A percentile compares a stretch with the other conserved stretches of the same genome.
Evolutionary conservation across 768 basidiomycete species (phyloP).

Genomic region (Mycena indigotica): DNA sequence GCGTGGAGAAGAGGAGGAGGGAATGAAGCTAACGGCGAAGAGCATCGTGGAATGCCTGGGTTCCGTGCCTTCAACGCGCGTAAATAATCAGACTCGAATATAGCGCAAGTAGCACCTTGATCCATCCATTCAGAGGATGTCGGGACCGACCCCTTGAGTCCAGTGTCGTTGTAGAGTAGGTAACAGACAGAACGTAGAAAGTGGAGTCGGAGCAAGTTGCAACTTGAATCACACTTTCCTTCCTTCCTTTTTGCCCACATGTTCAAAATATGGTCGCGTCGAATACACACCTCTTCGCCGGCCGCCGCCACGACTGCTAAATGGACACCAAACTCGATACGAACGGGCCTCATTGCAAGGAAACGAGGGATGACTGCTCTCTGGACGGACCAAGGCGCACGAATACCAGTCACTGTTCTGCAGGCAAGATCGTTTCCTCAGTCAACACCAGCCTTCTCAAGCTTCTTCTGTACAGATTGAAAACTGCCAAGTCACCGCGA

Average conservation of each 20-base stretch:
- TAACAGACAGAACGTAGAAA: constrained; percentile 7
- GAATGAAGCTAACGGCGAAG: constrained; percentile 56
- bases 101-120: constrained; percentile 46
- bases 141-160: constrained; percentile 65
- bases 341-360: constrained; percentile 90
- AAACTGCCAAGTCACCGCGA: constrained; percentile 87
- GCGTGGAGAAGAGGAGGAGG: constrained; percentile 18
- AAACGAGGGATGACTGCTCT: constrained; percentile 96
- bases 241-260: constrained; percentile 33
- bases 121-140: constrained; percentile 78
- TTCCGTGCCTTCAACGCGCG: constrained; percentile 54
- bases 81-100: constrained; percentile 21
- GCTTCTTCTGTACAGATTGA: constrained; percentile 63
- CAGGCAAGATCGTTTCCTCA: constrained; percentile 58
- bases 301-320: constrained; percentile 45
- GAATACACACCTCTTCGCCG: constrained; percentile 46
- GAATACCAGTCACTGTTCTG: constrained; percentile 90
- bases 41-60: constrained; percentile 61
- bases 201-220: too few species aligned
- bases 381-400: constrained; percentile 88
- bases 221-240: constrained; percentile 28
- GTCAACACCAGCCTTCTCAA: background rate
- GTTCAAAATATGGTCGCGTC: constrained; percentile 57
- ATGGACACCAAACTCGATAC: constrained; percentile 84
- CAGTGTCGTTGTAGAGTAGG: constrained; percentile 48